A percentile compares a stretch with the other conserved stretches of the same genome.
Evolutionary conservation across 441 rosid genomes (phyloP).

Genomic region (Oxalis stricta): DNA sequence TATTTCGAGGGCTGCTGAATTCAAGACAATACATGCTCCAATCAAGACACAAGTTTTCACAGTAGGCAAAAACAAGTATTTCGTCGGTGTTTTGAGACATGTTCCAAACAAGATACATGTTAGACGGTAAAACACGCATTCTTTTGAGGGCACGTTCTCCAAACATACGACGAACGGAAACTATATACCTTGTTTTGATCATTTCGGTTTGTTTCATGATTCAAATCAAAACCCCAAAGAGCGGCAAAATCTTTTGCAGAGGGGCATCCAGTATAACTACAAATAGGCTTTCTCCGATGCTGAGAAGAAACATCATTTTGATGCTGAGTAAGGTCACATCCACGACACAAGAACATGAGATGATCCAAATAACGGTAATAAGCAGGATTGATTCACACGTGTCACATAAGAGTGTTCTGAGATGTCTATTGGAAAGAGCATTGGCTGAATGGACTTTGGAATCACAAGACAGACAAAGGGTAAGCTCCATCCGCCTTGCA

Average conservation of each 20-base stretch:
- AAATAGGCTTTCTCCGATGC: slow-evolving; percentile 34
- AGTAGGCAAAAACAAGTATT: too few relatives aligned
- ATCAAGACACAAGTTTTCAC: too few relatives aligned
- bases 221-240: slow-evolving; percentile 50
- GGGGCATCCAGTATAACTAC: slow-evolving; percentile 62
- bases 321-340: slow-evolving; percentile 48
- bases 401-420: slow-evolving; percentile 62
- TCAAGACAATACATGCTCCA: too few relatives aligned
- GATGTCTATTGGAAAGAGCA: slow-evolving; percentile 61
- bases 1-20: too few relatives aligned
- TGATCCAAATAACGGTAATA: slow-evolving; percentile 43
- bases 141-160: too few relatives aligned
- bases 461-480: slow-evolving; percentile 76
- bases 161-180: too few relatives aligned
- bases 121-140: too few relatives aligned
- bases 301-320: slow-evolving; percentile 32
- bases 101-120: too few relatives aligned
- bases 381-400: slow-evolving; percentile 39
- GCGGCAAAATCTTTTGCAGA: slow-evolving; percentile 57
- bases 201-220: slow-evolving; percentile 18
- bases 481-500: slow-evolving; percentile 72
- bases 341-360: slow-evolving; percentile 41
- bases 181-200: too few relatives aligned
- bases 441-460: slow-evolving; percentile 87
- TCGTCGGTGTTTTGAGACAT: too few relatives aligned